Percentiles rank a stretch among this genome's conserved stretches.
These are phyloP conservation scores for Tulasnella calospora DNA, from an alignment of 768 basidiomycete genomes.

Conservation along the genomic window DNA sequence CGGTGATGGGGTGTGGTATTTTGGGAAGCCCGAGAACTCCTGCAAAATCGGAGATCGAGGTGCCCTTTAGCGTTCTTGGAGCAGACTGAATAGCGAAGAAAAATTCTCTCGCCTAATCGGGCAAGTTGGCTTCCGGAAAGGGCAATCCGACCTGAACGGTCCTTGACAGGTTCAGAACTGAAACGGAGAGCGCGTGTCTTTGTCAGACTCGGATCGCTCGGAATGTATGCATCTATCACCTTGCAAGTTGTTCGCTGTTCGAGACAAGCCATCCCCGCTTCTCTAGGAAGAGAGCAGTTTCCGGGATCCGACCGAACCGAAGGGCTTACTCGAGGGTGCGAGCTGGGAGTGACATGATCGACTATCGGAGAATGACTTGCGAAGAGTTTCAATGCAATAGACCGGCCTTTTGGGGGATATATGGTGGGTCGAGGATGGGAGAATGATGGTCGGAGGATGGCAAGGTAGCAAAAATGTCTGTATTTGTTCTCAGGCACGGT, in stretches of 20 bases:
- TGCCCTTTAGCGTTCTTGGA: not conserved
- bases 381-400: not conserved
- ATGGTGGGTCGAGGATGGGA: not conserved
- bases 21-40: not conserved
- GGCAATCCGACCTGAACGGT: not conserved
- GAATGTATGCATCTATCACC: not conserved
- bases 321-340: not conserved
- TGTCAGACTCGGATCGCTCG: too few relatives aligned
- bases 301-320: not conserved
- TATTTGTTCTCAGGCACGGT: not conserved
- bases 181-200: too few relatives aligned
- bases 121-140: not conserved
- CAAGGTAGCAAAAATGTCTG: not conserved
- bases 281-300: not conserved
- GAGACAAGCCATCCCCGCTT: not conserved
- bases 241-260: not conserved
- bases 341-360: not conserved
- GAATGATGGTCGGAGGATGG: not conserved
- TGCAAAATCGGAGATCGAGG: not conserved
- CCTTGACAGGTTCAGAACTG: not conserved
- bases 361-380: not conserved
- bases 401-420: not conserved
- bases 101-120: not conserved
- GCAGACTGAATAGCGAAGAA: not conserved
- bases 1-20: not conserved